A percentile compares a stretch with the other conserved stretches of the same genome.
These are phyloP conservation scores for Phaseolus lunatus DNA, from an alignment of 306 rosid species.

Conservation along the genomic window DNA sequence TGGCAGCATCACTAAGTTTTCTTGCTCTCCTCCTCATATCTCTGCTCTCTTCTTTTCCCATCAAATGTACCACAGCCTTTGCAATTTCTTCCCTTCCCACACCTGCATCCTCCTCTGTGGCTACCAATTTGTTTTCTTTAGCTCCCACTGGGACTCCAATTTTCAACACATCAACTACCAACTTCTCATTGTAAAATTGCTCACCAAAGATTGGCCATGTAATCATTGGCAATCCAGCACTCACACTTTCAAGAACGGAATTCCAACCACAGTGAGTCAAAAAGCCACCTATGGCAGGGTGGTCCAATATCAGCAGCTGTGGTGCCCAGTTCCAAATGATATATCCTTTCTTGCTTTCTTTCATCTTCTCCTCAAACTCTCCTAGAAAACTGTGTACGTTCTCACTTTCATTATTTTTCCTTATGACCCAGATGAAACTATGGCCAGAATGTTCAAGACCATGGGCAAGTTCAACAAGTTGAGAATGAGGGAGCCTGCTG, in stretches of 20 bases:
- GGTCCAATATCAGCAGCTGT: constrained; percentile 44
- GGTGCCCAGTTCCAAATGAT: constrained; percentile 53
- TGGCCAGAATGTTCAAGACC: constrained; percentile 47
- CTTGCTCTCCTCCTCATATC: constrained; percentile 45
- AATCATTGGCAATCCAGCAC: constrained; percentile 47
- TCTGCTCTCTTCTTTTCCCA: constrained; percentile 40
- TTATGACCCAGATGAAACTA: constrained; percentile 45
- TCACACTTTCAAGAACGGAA: constrained; percentile 45
- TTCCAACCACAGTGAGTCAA: constrained; percentile 54
- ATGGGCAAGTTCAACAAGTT: constrained; percentile 46
- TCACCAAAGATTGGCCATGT: constrained; percentile 45
- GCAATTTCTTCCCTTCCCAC: constrained; percentile 40
- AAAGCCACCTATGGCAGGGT: constrained; percentile 45
- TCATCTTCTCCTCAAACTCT: constrained; percentile 41
- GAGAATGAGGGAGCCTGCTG: constrained; percentile 23
- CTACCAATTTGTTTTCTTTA: constrained; percentile 35
- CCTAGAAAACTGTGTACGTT: not conserved
- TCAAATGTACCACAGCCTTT: constrained; percentile 37
- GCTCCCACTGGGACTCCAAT: constrained; percentile 41
- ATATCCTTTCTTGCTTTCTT: constrained; percentile 35
- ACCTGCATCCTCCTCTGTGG: not conserved
- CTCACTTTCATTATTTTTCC: not conserved
- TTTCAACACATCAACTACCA: constrained; percentile 39
- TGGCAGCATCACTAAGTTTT: constrained; percentile 33
- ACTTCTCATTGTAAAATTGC: constrained; percentile 51